Percentiles rank a stretch among this genome's conserved stretches.
Conservation (phyloP, 768 basidiomycete genomes). For the Psilocybe cubensis region DNA sequence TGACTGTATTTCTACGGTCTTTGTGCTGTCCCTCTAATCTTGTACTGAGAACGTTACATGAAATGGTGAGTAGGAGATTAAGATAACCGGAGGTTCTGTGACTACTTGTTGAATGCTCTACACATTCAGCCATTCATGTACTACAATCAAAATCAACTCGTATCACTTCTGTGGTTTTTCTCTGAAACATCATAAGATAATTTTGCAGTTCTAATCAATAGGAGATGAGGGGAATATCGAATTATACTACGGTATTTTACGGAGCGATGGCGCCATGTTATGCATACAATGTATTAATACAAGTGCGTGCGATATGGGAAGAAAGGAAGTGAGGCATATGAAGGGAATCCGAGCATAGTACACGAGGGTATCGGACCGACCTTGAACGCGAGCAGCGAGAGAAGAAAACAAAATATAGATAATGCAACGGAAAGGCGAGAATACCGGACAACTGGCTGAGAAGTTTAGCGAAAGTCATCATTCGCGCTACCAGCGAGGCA, state of each 20-base stretch:
- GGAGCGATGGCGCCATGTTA: background rate
- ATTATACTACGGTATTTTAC: background rate
- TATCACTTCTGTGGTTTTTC: too few relatives aligned
- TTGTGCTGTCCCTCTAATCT: background rate
- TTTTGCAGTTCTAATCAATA: background rate
- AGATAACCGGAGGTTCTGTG: background rate
- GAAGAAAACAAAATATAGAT: background rate
- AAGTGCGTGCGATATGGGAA: background rate
- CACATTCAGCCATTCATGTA: too few relatives aligned
- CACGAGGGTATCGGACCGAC: conserved; percentile 1
- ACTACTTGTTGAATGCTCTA: too few relatives aligned
- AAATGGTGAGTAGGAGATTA: background rate
- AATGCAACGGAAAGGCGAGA: background rate
- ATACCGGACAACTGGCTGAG: background rate
- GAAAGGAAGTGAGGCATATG: background rate
- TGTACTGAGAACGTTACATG: background rate
- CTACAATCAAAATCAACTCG: too few relatives aligned
- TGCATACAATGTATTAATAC: background rate
- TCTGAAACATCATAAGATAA: too few relatives aligned
- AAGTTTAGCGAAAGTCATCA: background rate
- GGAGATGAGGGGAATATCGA: background rate
- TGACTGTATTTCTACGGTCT: background rate
- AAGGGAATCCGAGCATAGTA: background rate
- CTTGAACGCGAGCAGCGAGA: background rate
- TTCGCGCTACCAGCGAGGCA: background rate